A percentile compares a stretch with the other conserved stretches of the same genome.
phyloP scores from a whole-genome alignment of 179 eudicot genomes.

The Beta lomatogona region DNA sequence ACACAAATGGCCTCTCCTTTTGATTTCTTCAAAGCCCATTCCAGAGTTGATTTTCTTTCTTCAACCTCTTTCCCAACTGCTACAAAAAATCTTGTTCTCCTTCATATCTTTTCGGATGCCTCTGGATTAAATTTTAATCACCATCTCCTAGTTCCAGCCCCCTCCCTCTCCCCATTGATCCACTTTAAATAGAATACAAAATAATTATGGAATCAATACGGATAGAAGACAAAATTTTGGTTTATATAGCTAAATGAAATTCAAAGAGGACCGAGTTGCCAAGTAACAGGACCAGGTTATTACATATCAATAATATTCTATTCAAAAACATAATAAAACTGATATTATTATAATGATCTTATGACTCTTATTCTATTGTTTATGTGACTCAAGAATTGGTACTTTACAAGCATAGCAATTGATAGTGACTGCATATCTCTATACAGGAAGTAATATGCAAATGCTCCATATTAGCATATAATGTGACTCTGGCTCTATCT shows the following conservation, averaged over 20 bases:
- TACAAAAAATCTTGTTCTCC: slow-evolving; percentile 5
- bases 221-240: background rate
- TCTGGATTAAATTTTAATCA: too few relatives aligned
- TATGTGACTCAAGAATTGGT: slow-evolving; percentile 11
- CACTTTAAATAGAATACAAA: too few relatives aligned
- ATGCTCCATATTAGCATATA: slow-evolving; percentile 60
- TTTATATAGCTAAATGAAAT: background rate
- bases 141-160: too few relatives aligned
- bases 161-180: too few relatives aligned
- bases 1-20: slow-evolving; percentile 17
- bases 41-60: slow-evolving; percentile 15
- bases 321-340: background rate
- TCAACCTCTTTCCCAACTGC: slow-evolving; percentile 22
- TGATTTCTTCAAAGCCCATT: slow-evolving; percentile 19
- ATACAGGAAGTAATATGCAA: slow-evolving; percentile 48
- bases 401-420: slow-evolving; percentile 18
- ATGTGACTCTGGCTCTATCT: background rate
- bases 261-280: background rate
- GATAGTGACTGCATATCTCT: too few relatives aligned
- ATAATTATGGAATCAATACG: background rate
- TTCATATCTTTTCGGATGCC: too few relatives aligned
- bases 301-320: too few relatives aligned
- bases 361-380: too few relatives aligned
- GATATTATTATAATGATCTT: background rate
- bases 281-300: background rate